Conservation (phyloP, 352 stramenopile genomes). For the Phytophthora macrochlamydospora region DNA sequence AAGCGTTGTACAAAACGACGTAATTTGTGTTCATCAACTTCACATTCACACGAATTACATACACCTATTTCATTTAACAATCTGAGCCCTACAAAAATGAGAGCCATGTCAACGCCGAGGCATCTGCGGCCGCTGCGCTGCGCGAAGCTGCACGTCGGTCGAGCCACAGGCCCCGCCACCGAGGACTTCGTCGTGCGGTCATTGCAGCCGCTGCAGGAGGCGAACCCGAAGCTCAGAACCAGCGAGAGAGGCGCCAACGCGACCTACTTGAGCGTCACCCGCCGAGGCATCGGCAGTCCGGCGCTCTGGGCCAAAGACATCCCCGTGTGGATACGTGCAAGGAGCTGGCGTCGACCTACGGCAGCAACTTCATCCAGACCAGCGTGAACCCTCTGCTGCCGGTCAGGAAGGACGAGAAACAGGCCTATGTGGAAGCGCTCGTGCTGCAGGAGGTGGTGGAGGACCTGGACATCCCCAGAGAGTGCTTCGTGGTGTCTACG, state of each 20-base stretch:
- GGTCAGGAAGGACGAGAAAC: conserved; percentile 42
- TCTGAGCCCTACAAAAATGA: conserved; percentile 1
- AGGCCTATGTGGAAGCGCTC: conserved; percentile 73
- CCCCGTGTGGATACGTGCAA: conserved; percentile 69
- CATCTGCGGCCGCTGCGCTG: conserved; percentile 9
- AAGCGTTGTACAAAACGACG: background rate
- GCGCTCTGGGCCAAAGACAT: conserved; percentile 76
- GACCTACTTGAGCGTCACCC: conserved; percentile 28
- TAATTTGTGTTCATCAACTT: background rate
- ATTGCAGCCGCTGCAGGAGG: conserved; percentile 5
- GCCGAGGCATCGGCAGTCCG: conserved; percentile 60
- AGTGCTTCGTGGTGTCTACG: conserved; percentile 65
- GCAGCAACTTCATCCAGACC: conserved; percentile 72
- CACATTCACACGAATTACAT: background rate
- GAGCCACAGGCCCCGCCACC: conserved; percentile 49
- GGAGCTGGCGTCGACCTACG: conserved; percentile 33
- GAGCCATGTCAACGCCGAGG: background rate
- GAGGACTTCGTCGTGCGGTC: conserved; percentile 46
- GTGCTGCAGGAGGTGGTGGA: conserved; percentile 67
- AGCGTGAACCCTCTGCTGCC: conserved; percentile 52
- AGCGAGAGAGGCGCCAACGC: conserved; percentile 25
- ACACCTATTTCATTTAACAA: background rate
- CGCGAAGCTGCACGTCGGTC: conserved; percentile 50
- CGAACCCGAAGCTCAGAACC: conserved; percentile 39
- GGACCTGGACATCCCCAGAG: conserved; percentile 62